These are phyloP conservation scores for Komagataella mondaviorum DNA, from an alignment of 805 yeast genomes.

Conservation along the genomic window DNA sequence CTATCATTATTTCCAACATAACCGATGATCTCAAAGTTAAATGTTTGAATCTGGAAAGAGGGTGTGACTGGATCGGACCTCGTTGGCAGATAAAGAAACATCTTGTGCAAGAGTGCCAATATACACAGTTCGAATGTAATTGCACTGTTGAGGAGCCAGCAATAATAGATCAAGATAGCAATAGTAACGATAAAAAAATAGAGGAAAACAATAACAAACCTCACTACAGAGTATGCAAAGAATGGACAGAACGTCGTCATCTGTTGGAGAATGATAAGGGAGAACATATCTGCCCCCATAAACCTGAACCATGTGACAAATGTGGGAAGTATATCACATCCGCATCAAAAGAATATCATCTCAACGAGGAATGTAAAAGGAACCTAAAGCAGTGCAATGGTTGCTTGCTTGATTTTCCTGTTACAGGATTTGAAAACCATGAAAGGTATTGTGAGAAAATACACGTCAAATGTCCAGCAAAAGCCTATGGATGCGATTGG, in stretches of 20 bases:
- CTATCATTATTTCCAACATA: slow-evolving; percentile 43
- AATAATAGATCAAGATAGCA: not conserved
- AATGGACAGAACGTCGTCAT: not conserved
- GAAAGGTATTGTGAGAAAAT: slow-evolving; percentile 25
- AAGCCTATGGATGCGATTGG: slow-evolving; percentile 37
- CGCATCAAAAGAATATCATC: slow-evolving; percentile 20
- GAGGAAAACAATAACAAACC: slow-evolving; percentile 10
- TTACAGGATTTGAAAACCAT: slow-evolving; percentile 24
- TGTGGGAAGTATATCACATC: slow-evolving; percentile 19
- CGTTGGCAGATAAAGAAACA: slow-evolving; percentile 48
- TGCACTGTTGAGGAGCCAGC: not conserved
- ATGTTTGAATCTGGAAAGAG: slow-evolving; percentile 38
- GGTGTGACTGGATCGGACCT: slow-evolving; percentile 43
- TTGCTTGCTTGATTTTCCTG: slow-evolving; percentile 28
- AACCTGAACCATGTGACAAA: slow-evolving; percentile 18
- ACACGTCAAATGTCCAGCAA: slow-evolving; percentile 31
- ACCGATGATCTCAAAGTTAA: slow-evolving; percentile 45
- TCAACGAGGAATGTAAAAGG: slow-evolving; percentile 22
- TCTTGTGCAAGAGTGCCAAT: slow-evolving; percentile 23
- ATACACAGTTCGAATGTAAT: slow-evolving; percentile 23
- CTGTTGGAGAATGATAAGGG: not conserved
- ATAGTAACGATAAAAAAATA: slow-evolving; percentile 4
- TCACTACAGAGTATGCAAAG: slow-evolving; percentile 4
- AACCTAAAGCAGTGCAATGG: slow-evolving; percentile 23
- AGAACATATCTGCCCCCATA: slow-evolving; percentile 24